phyloP scores from a whole-genome alignment of 208 protist genomes.

The Strigomonas galati region DNA sequence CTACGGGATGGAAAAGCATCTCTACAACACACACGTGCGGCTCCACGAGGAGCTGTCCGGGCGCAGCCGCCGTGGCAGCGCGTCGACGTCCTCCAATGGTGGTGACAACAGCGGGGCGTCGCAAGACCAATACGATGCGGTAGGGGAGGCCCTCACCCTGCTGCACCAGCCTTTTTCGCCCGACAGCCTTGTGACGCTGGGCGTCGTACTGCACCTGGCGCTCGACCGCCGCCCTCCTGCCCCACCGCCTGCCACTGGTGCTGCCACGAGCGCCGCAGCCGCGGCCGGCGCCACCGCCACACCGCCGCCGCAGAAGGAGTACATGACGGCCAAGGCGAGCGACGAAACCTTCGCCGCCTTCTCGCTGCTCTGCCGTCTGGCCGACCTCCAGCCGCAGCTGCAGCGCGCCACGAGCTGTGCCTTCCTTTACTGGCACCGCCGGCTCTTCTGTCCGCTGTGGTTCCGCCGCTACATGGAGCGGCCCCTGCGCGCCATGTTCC shows the following conservation, averaged over 20 bases:
- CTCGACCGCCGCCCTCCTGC: constrained; percentile 58
- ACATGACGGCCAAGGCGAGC: constrained; percentile 39
- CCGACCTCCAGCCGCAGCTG: constrained; percentile 45
- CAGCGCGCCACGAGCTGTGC: constrained; percentile 60
- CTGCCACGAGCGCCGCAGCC: no score
- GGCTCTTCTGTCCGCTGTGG: constrained; percentile 77
- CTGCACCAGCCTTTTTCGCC: constrained; percentile 55
- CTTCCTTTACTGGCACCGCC: constrained; percentile 91
- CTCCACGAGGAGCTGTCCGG: constrained; percentile 12
- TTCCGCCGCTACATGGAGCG: constrained; percentile 76
- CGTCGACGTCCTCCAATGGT: background rate
- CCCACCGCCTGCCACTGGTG: no score
- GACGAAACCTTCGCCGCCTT: constrained; percentile 63
- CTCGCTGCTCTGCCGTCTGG: constrained; percentile 67
- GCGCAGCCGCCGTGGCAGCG: background rate
- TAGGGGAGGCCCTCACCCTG: constrained; percentile 59
- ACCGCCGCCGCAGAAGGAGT: background rate
- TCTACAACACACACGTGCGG: constrained; percentile 43
- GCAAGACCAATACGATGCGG: constrained; percentile 56
- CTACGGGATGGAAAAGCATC: constrained; percentile 63
- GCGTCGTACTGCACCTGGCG: constrained; percentile 53
- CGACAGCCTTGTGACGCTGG: constrained; percentile 56
- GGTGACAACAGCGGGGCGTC: constrained; percentile 13
- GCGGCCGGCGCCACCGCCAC: constrained; percentile 7
- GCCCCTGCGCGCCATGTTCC: constrained; percentile 44